These are phyloP conservation scores for Smithsoniella earleae DNA, from an alignment of 163 green algal genomes.

Conservation along the genomic window DNA sequence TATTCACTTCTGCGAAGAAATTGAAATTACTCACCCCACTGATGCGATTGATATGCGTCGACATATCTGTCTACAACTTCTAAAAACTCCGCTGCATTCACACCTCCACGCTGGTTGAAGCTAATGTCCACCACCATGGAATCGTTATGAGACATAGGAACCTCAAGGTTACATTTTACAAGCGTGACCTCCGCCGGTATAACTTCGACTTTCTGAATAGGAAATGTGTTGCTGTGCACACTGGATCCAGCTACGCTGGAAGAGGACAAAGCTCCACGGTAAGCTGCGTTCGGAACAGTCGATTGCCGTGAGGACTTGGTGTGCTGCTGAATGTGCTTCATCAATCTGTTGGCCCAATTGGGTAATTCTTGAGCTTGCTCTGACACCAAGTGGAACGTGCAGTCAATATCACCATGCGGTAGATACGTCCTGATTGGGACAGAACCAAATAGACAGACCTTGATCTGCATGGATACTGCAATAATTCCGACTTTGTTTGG, in stretches of 20 bases:
- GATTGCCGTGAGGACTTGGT: not conserved
- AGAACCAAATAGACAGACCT: constrained; percentile 84
- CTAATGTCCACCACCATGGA: constrained; percentile 87
- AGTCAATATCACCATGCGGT: constrained; percentile 94
- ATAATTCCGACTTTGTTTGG: not conserved
- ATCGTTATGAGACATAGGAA: not conserved
- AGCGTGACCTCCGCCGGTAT: constrained; percentile 94
- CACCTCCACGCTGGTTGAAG: constrained; percentile 81
- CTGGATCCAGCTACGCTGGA: constrained; percentile 30
- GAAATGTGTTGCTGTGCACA: constrained; percentile 36
- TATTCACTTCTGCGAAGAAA: not conserved
- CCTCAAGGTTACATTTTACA: constrained; percentile 79
- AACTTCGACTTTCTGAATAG: constrained; percentile 63
- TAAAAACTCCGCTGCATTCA: constrained; percentile 87
- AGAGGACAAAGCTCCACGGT: constrained; percentile 33
- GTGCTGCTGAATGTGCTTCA: constrained; percentile 26
- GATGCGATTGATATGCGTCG: constrained; percentile 22
- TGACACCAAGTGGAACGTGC: constrained; percentile 38
- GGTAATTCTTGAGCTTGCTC: constrained; percentile 23
- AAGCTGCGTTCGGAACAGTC: constrained; percentile 12
- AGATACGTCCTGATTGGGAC: constrained; percentile 91
- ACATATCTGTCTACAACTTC: constrained; percentile 73
- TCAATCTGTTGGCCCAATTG: constrained; percentile 30
- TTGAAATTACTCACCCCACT: not conserved
- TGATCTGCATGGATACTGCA: constrained; percentile 41